Evolutionary conservation across 1,284 basidiomycete genomes (phyloP).

Genomic region (Apiotrichum laibachii): DNA sequence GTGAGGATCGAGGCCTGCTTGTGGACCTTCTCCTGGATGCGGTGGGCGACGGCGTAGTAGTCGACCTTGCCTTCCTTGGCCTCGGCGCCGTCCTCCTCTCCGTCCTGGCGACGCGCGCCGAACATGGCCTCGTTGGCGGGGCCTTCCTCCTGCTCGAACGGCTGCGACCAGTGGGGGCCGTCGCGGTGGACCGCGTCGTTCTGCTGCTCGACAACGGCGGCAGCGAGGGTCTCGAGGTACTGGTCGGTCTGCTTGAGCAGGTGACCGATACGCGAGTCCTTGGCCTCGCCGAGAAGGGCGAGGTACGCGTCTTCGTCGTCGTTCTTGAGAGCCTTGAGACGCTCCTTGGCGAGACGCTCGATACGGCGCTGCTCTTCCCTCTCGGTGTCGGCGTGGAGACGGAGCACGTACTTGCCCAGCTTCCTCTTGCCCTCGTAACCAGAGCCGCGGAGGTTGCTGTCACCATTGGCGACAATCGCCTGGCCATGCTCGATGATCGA

Average conservation of each 20-base stretch:
- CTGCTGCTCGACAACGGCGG: slow-evolving; percentile 93
- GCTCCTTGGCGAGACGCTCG: slow-evolving; percentile 94
- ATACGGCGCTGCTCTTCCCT: slow-evolving; percentile 64
- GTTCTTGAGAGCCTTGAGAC: slow-evolving; percentile 94
- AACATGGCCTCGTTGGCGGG: slow-evolving; percentile 85
- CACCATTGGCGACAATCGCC: slow-evolving; percentile 61
- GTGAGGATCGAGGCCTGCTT: slow-evolving; percentile 79
- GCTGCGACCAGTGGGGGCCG: slow-evolving; percentile 48
- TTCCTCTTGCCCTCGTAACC: slow-evolving; percentile 47
- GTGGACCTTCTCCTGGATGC: slow-evolving; percentile 82
- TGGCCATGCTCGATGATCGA: slow-evolving; percentile 84
- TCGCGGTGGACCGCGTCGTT: slow-evolving; percentile 61
- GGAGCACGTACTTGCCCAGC: slow-evolving; percentile 53
- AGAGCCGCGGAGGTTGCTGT: slow-evolving; percentile 46
- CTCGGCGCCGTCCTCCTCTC: slow-evolving; percentile 59
- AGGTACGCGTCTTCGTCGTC: slow-evolving; percentile 99
- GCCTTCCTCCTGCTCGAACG: slow-evolving; percentile 61
- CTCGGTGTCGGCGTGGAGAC: slow-evolving; percentile 55
- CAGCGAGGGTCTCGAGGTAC: slow-evolving; percentile 91
- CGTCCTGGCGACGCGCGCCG: slow-evolving; percentile 68
- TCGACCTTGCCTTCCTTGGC: slow-evolving; percentile 74
- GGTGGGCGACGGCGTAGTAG: slow-evolving; percentile 95
- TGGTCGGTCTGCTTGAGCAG: slow-evolving; percentile 89
- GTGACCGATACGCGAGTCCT: slow-evolving; percentile 98
- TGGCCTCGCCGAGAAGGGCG: slow-evolving; percentile 98